phyloP scores from a whole-genome alignment of 306 rosid species.

The Chamaecrista fasciculata region DNA sequence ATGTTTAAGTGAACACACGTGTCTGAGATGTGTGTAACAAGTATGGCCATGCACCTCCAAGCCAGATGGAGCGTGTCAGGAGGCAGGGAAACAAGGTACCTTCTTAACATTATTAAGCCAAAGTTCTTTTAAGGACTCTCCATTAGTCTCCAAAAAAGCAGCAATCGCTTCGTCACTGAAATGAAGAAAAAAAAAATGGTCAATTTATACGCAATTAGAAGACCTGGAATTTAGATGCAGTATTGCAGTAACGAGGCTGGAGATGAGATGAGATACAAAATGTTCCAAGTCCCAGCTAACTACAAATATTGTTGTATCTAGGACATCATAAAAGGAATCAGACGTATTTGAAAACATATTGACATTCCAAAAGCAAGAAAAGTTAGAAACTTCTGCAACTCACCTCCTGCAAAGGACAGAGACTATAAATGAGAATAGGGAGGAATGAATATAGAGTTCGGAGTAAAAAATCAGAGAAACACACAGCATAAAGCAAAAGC shows the following conservation, averaged over 20 bases:
- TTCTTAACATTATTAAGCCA: conserved; percentile 66
- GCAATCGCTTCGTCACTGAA: conserved; percentile 86
- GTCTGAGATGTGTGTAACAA: background rate
- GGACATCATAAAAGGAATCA: conserved; percentile 18
- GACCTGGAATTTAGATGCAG: background rate
- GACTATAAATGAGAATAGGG: conserved; percentile 12
- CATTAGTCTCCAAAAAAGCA: conserved; percentile 74
- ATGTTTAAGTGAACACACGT: background rate
- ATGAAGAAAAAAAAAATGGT: conserved; percentile 6
- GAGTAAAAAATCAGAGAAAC: conserved; percentile 5
- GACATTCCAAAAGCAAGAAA: conserved; percentile 4
- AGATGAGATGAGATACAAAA: background rate
- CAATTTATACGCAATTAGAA: conserved; percentile 7
- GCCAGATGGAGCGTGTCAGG: background rate
- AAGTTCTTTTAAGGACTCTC: conserved; percentile 60
- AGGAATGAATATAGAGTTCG: background rate
- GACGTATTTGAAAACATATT: background rate
- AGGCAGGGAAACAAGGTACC: conserved; percentile 42
- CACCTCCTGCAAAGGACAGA: background rate
- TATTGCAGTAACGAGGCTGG: background rate
- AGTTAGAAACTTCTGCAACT: background rate
- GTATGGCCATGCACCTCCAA: background rate
- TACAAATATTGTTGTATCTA: background rate
- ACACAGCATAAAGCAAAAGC: background rate
- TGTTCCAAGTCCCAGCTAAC: background rate